Conservation (phyloP, 306 rosid genomes). For the Echinosophora koreensis region DNA sequence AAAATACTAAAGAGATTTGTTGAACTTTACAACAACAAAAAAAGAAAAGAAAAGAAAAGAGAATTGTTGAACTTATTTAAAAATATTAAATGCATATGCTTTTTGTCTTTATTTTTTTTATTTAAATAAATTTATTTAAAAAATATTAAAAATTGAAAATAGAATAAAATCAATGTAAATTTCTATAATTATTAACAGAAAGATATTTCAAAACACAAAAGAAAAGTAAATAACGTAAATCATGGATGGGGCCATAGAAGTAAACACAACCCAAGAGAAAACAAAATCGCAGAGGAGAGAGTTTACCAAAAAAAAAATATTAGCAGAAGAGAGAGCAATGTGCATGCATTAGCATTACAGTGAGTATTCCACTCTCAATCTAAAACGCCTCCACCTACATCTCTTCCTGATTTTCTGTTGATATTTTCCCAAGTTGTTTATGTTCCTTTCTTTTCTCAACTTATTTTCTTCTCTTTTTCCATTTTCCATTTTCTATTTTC, state of each 20-base stretch:
- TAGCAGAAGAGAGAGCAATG: not conserved
- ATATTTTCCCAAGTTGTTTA: slow-evolving; percentile 6
- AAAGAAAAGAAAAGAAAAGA: too few relatives aligned
- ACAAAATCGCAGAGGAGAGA: not conserved
- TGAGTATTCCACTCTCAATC: slow-evolving; percentile 40
- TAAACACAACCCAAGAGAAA: not conserved
- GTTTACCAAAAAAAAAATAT: not conserved
- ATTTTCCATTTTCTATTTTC: not conserved
- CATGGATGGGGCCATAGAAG: slow-evolving; percentile 13
- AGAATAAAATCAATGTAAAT: not conserved
- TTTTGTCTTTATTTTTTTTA: too few relatives aligned
- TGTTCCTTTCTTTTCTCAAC: slow-evolving; percentile 4
- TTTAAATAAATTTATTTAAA: not conserved
- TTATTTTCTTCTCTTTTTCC: not conserved
- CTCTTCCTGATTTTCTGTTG: slow-evolving; percentile 32
- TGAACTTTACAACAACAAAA: too few relatives aligned
- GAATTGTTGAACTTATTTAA: not conserved
- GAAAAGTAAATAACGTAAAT: not conserved
- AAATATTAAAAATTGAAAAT: not conserved
- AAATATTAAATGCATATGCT: not conserved
- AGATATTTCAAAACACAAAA: not conserved
- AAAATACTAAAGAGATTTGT: not conserved
- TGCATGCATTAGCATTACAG: slow-evolving; percentile 44
- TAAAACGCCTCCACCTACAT: slow-evolving; percentile 21
- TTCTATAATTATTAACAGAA: not conserved